Conservation (phyloP, 352 stramenopile genomes). For the Phytophthora foliorum region DNA sequence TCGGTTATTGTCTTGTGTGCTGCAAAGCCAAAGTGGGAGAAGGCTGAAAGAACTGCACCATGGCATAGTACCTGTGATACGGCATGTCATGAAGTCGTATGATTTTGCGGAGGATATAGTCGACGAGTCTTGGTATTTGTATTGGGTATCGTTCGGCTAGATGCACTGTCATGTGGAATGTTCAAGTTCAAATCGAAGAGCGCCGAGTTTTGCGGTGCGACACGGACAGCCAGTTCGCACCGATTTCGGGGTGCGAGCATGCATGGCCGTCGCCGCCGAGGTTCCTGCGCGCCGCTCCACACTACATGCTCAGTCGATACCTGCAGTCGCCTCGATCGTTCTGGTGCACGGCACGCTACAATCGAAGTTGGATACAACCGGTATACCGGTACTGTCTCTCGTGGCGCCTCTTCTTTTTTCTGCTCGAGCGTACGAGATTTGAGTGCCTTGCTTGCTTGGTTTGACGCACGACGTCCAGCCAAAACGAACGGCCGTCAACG, state of each 20-base stretch:
- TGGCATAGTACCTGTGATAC: background rate
- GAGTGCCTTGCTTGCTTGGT: slow-evolving; percentile 9
- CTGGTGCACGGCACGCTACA: background rate
- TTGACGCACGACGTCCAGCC: slow-evolving; percentile 16
- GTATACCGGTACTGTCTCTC: slow-evolving; percentile 3
- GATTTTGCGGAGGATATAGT: background rate
- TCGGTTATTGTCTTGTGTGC: slow-evolving; percentile 34
- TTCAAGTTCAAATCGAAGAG: slow-evolving; percentile 35
- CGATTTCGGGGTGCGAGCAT: slow-evolving; percentile 5
- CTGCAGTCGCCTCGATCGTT: background rate
- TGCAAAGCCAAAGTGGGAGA: slow-evolving; percentile 28
- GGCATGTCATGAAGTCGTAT: background rate
- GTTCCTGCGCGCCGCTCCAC: background rate
- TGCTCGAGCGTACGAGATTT: background rate
- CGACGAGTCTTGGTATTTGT: background rate
- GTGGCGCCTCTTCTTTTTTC: no score
- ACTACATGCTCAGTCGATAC: background rate
- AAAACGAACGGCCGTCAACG: slow-evolving; percentile 10
- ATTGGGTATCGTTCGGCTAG: background rate
- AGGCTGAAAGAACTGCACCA: slow-evolving; percentile 14
- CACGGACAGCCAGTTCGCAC: slow-evolving; percentile 33
- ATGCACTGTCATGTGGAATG: slow-evolving; percentile 1
- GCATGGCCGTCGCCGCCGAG: background rate
- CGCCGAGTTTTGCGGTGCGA: slow-evolving; percentile 25
- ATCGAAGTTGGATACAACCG: background rate